Evolutionary conservation across 805 yeast species (phyloP).

Genomic region (Priceomyces carsonii): DNA sequence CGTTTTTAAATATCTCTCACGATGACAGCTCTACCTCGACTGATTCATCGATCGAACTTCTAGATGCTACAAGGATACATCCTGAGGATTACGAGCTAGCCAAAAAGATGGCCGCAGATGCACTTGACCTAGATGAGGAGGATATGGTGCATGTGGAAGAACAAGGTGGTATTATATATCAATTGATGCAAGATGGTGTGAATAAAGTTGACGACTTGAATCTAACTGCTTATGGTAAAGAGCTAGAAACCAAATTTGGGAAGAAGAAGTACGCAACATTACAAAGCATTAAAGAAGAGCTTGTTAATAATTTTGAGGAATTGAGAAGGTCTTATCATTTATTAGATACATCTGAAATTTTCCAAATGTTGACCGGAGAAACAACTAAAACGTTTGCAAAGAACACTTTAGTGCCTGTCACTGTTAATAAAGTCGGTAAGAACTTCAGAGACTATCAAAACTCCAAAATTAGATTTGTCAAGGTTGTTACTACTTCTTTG

Average conservation of each 20-base stretch:
- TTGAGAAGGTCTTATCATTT: constrained; percentile 70
- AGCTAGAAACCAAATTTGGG: constrained; percentile 70
- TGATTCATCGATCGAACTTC: constrained; percentile 69
- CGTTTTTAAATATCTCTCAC: constrained; percentile 78
- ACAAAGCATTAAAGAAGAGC: constrained; percentile 82
- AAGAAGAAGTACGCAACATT: constrained; percentile 76
- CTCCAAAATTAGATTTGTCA: constrained; percentile 43
- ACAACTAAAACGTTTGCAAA: constrained; percentile 63
- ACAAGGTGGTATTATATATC: constrained; percentile 78
- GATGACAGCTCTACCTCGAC: constrained; percentile 56
- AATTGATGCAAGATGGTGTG: constrained; percentile 69
- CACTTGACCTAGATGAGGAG: constrained; percentile 93
- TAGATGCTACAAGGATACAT: constrained; percentile 95
- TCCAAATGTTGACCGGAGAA: constrained; percentile 90
- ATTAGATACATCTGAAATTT: constrained; percentile 69
- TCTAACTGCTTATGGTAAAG: constrained; percentile 89
- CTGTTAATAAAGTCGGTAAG: constrained; percentile 68
- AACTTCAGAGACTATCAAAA: constrained; percentile 52
- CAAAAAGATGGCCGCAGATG: constrained; percentile 97
- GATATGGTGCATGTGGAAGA: constrained; percentile 78
- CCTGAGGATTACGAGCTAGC: constrained; percentile 98
- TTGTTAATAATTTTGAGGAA: constrained; percentile 86
- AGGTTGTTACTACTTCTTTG: constrained; percentile 42
- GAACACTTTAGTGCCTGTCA: constrained; percentile 76
- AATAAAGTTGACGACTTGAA: constrained; percentile 81